Percentiles rank a stretch among this genome's conserved stretches.
phyloP scores from a whole-genome alignment of 805 yeast species.

The Suhomyces prunicola region DNA sequence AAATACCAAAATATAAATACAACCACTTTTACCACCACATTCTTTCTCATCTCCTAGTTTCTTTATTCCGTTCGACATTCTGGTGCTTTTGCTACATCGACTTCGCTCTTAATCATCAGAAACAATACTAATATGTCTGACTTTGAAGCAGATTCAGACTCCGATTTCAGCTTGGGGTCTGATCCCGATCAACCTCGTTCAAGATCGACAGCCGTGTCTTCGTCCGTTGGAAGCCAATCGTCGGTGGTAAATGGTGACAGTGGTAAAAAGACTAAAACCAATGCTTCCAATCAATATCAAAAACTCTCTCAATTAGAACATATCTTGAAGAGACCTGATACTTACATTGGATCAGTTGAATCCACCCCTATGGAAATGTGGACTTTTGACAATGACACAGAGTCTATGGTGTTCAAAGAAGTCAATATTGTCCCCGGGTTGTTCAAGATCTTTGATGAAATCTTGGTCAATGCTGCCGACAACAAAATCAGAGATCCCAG shows the following conservation, averaged over 20 bases:
- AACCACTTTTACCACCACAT: not conserved
- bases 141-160: not conserved
- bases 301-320: constrained; percentile 94
- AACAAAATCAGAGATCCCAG: constrained; percentile 91
- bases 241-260: constrained; percentile 9
- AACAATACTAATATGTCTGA: not conserved
- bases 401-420: constrained; percentile 46
- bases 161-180: not conserved
- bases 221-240: not conserved
- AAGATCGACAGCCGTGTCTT: not conserved
- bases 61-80: not conserved
- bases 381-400: constrained; percentile 60
- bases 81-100: not conserved
- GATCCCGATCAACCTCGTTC: not conserved
- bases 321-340: constrained; percentile 94
- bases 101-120: not conserved
- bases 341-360: constrained; percentile 95
- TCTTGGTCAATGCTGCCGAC: constrained; percentile 96
- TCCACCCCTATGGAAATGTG: constrained; percentile 76
- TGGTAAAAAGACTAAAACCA: constrained; percentile 13
- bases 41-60: not conserved
- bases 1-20: not conserved
- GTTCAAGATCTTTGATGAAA: constrained; percentile 95
- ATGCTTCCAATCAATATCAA: constrained; percentile 77
- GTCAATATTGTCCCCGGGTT: constrained; percentile 93